phyloP scores from a whole-genome alignment of 352 stramenopile species.

The Thalassiosira exigua region DNA sequence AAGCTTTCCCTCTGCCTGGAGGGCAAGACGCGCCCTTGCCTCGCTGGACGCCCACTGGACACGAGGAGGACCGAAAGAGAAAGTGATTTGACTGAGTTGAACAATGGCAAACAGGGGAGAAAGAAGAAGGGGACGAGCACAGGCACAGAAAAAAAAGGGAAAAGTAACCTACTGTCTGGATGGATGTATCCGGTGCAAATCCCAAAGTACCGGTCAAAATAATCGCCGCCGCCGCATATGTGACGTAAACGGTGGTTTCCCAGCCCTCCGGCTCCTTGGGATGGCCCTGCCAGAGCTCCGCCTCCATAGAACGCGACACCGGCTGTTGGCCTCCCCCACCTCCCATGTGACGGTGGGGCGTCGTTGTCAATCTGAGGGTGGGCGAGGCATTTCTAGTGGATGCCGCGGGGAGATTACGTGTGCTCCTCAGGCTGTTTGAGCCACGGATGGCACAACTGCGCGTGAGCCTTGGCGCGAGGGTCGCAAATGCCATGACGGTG shows the following conservation, averaged over 20 bases:
- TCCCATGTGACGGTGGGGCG: constrained; percentile 52
- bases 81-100: constrained; percentile 14
- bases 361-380: neutral
- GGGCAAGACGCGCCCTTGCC: constrained; percentile 68
- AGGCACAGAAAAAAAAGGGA: neutral
- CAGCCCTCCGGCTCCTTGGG: constrained; percentile 75
- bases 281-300: constrained; percentile 73
- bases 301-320: constrained; percentile 79
- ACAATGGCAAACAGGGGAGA: neutral
- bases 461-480: constrained; percentile 23
- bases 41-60: constrained; percentile 73
- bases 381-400: neutral
- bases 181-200: constrained; percentile 78
- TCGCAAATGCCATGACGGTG: constrained; percentile 34
- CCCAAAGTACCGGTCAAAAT: constrained; percentile 58
- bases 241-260: constrained; percentile 79
- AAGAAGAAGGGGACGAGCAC: neutral
- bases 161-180: constrained; percentile 62
- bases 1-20: constrained; percentile 60
- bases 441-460: constrained; percentile 28
- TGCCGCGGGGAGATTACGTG: constrained; percentile 17
- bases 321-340: constrained; percentile 61
- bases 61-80: neutral
- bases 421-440: constrained; percentile 10
- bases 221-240: constrained; percentile 58